phyloP scores from a whole-genome alignment of 768 basidiomycete genomes.

The Pisolithus tinctorius region DNA sequence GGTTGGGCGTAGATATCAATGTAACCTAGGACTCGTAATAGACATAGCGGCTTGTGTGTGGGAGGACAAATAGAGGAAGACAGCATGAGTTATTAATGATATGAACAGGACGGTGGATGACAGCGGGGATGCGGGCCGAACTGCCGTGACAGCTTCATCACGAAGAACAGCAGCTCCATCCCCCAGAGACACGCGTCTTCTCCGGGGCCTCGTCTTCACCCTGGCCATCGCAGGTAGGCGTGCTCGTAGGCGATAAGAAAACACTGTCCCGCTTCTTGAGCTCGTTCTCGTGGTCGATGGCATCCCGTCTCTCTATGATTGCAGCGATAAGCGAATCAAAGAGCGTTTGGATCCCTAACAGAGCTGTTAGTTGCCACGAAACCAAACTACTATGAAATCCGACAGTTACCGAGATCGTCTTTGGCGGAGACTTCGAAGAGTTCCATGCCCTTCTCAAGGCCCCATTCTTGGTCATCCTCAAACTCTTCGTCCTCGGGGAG shows the following conservation, averaged over 20 bases:
- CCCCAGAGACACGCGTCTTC: conserved; percentile 40
- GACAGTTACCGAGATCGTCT: conserved; percentile 61
- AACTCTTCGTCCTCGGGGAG: conserved; percentile 55
- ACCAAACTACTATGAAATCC: conserved; percentile 3
- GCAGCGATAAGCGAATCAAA: conserved; percentile 75
- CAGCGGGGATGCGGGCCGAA: conserved; percentile 5
- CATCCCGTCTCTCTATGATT: conserved; percentile 72
- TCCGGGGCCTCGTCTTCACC: conserved; percentile 71
- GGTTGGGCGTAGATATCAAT: conserved; percentile 1
- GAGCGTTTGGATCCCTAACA: conserved; percentile 67
- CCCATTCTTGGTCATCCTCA: conserved; percentile 58
- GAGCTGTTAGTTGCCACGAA: conserved; percentile 4
- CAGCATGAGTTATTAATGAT: conserved; percentile 2
- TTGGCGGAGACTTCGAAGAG: conserved; percentile 90
- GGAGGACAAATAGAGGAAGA: conserved; percentile 2
- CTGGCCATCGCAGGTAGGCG: conserved; percentile 73
- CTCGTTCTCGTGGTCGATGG: conserved; percentile 77
- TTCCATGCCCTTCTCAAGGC: conserved; percentile 76
- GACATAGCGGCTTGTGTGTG: conserved; percentile 20
- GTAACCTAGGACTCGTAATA: conserved; percentile 16
- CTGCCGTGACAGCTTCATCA: conserved; percentile 17
- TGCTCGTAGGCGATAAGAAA: conserved; percentile 53
- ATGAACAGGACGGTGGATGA: conserved; percentile 8
- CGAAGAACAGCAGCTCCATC: conserved; percentile 66
- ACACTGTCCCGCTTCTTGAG: conserved; percentile 80